Evolutionary conservation across 2,329 filamentous ascomycete species (phyloP).

Genomic region (Tolypocladium album): DNA sequence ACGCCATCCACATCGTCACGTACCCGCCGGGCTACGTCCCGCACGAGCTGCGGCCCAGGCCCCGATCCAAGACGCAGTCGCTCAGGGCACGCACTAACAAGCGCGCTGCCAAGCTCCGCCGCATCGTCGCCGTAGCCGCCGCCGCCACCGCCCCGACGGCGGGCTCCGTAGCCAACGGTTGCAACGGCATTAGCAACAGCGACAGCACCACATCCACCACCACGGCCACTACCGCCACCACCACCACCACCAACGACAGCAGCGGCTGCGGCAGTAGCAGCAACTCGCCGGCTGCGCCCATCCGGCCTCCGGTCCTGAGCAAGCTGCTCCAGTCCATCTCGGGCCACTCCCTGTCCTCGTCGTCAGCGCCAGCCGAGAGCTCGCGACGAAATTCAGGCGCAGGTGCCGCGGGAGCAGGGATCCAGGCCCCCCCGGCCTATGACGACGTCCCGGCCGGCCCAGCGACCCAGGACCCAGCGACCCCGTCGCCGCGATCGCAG

Average conservation of each 20-base stretch:
- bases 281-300: neutral
- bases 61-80: neutral
- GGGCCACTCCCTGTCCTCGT: neutral
- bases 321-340: constrained; percentile 8
- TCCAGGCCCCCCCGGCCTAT: constrained; percentile 15
- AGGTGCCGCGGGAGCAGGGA: constrained; percentile 5
- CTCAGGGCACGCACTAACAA: neutral
- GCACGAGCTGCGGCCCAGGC: constrained; percentile 25
- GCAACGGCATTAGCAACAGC: constrained; percentile 1
- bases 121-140: neutral
- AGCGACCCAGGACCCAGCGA: constrained; percentile 1
- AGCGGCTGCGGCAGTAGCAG: neutral
- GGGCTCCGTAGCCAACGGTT: neutral
- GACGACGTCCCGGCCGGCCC: constrained; percentile 16
- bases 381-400: neutral
- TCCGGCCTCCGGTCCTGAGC: constrained; percentile 2
- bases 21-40: constrained; percentile 33
- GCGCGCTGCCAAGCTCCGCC: neutral
- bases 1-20: constrained; percentile 31
- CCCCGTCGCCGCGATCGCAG: neutral
- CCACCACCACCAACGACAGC: neutral
- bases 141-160: neutral
- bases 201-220: neutral
- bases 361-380: neutral
- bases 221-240: neutral